Base-by-base conservation (phyloP, 106 monocot genomes). In the Allium fistulosum region DNA sequence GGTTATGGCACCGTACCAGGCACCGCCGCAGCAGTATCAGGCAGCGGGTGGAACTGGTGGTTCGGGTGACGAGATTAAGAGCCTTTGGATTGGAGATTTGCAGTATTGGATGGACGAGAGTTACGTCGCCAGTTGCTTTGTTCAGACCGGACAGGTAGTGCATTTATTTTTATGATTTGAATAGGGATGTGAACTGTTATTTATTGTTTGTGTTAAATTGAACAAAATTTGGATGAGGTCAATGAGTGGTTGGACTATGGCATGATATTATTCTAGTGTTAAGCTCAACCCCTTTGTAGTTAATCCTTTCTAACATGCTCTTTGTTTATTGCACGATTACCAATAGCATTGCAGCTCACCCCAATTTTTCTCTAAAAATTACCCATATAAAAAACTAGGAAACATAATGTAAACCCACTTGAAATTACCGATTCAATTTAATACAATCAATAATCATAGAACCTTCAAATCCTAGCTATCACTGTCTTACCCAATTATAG, bases 41-140 rank as follows among this genome's bases (percentile, higher is more conserved):
- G 46, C 71, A n/a, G 77, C 59, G 9, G 37, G 37, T 37, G 37
- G 37, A 37, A 37, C 37, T 37, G 37, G 37, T 37, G 37, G 37
- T 37, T 71, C 80, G 28, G 58, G 72, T 7, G 83, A 86, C 22
- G 93, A 89, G 89, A 81, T 86, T 58, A 80, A 77, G 61, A 80
- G 83, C 49, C 86, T 93, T 6, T 93, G 93, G 93, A 89, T 93
- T 59, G 93, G 93, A 17, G 93, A 93, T 63, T 71, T 93, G 46
- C 93, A 84, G 84, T 84, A 84, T 60, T 93, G 93, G 93, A 93
- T 93, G 89, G 89, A 93, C 5, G 93, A 93, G 71, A 61, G 28
- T 48, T 93, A 86, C 68, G 28, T 93, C 26, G 63, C 73, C 17
- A 48, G 71, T 17, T 84, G 79, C 66, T 93, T 93, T 22, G 70